Percentiles rank a stretch among this genome's conserved stretches.
Evolutionary conservation across 129 eudicot genomes (phyloP).

Genomic region (sunflower (Helianthus annuus)): HanXRQr2.0-SUNRISE NC_035439.2:89947049-89947548

Average conservation of each 20-base stretch:
- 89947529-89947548: neutral
- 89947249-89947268: neutral
- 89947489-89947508: neutral
- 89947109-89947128: neutral
- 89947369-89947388: neutral
- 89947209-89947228: constrained; percentile 4
- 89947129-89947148: constrained; percentile 9
- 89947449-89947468: neutral
- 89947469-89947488: constrained; percentile 6
- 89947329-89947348: neutral
- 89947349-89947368: neutral
- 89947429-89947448: neutral
- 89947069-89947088: neutral
- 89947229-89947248: neutral
- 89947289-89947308: neutral
- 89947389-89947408: constrained; percentile 2
- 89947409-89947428: neutral
- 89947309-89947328: neutral
- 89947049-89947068: neutral
- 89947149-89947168: neutral
- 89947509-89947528: constrained; percentile 5
- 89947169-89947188: neutral
- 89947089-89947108: neutral
- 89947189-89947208: neutral
- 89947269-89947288: neutral